A percentile compares a stretch with the other conserved stretches of the same genome.
These are phyloP conservation scores for Neonectria magnoliae DNA, from an alignment of 2,329 filamentous ascomycete genomes.

Conservation along the genomic window DNA sequence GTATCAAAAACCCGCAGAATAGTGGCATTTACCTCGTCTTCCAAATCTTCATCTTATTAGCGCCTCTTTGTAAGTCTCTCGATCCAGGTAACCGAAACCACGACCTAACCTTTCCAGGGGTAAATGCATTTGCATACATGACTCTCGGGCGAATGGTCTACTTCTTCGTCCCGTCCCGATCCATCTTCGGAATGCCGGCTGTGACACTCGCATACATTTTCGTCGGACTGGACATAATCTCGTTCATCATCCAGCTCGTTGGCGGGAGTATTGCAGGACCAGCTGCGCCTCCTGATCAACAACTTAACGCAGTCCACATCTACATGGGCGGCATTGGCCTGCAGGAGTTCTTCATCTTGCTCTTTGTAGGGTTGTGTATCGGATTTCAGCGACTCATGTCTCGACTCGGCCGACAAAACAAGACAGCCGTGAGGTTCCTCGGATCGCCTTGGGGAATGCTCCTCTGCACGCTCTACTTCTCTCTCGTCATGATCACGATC, in stretches of 20 bases:
- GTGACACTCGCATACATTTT: slow-evolving; percentile 50
- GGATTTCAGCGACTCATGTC: slow-evolving; percentile 30
- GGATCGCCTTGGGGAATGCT: slow-evolving; percentile 28
- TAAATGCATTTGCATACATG: slow-evolving; percentile 61
- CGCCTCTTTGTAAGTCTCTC: slow-evolving; percentile 34
- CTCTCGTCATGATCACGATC: slow-evolving; percentile 49
- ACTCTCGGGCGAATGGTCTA: slow-evolving; percentile 57
- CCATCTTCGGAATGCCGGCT: slow-evolving; percentile 51
- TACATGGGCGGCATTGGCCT: slow-evolving; percentile 65
- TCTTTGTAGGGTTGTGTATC: slow-evolving; percentile 53
- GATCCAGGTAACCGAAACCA: accelerated
- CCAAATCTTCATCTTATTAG: slow-evolving; percentile 38
- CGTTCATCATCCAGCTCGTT: slow-evolving; percentile 47
- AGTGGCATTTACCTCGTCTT: slow-evolving; percentile 31
- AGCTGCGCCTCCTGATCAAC: slow-evolving; percentile 37
- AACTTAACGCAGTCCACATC: slow-evolving; percentile 50
- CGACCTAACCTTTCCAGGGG: slow-evolving; percentile 41
- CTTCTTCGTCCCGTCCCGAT: slow-evolving; percentile 51
- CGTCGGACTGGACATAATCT: slow-evolving; percentile 53
- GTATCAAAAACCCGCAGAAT: slow-evolving; percentile 34
- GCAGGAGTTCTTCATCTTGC: slow-evolving; percentile 60
- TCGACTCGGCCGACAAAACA: background rate
- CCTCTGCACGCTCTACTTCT: slow-evolving; percentile 47
- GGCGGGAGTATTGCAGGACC: slow-evolving; percentile 46
- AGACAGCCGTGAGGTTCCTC: background rate